Base-by-base conservation (phyloP, 2,329 filamentous ascomycete species). In the Calonectria montana region DNA sequence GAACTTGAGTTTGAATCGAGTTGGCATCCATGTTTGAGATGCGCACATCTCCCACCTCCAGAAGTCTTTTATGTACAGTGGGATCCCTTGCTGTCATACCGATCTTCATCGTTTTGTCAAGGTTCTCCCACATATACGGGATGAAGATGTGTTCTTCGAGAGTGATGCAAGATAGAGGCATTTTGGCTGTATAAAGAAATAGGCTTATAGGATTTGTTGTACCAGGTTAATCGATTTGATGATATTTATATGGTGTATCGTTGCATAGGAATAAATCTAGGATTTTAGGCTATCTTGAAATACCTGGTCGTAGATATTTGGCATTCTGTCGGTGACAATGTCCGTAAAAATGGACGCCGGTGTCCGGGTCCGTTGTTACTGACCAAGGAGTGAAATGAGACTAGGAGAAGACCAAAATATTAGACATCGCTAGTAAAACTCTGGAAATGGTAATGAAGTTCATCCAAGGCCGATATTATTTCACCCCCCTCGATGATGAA, bases 141-240 rank as follows among this genome's bases (percentile, higher is more conserved):
- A 29, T 71, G 48, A 66, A 64, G 48, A 47, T 62, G 39, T 71
- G 69, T 25, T 71, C 69, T 53, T 71, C 69, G 23, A 71, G 69
- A 18, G 69, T 69, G 48, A 71, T 71, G 35, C 65, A 57, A 23
- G 63, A 53, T 10, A 57, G 21, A 37, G 13, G 18, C 50, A 57
- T 57, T 35, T 57, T 57, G 50, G 9, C 4, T 57, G 15, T 29
- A 15, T 2, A n/a, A 23, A 16, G 35, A 29, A 31, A 13, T 35
- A 10, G 9, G 31, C 13, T 12, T 10, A 7, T 12, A 35, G 10
- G 3, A 10, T 10, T 35, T 35, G 31, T 12, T 35, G 31, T 3
- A 12, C 13, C 3, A 12, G 10, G 31, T 35, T 7, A 35, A 35
- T 12, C 10, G 1, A 10, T 35, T 35, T 12, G 10, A 12, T 35